A percentile compares a stretch with the other conserved stretches of the same genome.
These are phyloP conservation scores for Populus hybrid DNA, from an alignment of 441 rosid species.

Conservation along the genomic window DNA sequence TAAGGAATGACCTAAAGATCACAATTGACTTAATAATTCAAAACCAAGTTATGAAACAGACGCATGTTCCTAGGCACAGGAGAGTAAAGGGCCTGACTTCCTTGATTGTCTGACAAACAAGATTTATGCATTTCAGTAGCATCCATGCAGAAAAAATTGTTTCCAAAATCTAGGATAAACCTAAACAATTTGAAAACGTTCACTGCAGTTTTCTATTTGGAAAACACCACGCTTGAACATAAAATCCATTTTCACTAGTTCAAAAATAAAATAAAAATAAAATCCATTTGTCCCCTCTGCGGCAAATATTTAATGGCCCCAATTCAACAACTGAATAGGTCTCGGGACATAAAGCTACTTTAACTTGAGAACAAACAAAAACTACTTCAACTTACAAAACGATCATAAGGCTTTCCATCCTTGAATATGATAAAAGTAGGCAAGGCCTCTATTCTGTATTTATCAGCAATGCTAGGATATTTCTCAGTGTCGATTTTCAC, in stretches of 20 bases:
- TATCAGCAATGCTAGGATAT: constrained; percentile 73
- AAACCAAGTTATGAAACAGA: not conserved
- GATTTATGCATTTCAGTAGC: not conserved
- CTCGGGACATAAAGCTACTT: not conserved
- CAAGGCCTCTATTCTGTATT: constrained; percentile 70
- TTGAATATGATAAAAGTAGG: constrained; percentile 88
- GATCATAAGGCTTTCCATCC: constrained; percentile 79
- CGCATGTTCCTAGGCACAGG: not conserved
- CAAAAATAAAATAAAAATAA: not conserved
- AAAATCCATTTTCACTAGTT: not conserved
- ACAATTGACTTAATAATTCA: not conserved
- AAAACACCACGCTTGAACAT: not conserved
- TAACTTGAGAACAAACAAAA: not conserved
- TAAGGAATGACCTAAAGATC: not conserved
- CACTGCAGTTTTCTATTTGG: not conserved
- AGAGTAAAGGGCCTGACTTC: not conserved
- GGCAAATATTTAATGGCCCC: not conserved
- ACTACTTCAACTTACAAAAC: constrained; percentile 64
- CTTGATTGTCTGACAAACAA: not conserved
- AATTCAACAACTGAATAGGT: not conserved
- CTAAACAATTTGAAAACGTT: not conserved
- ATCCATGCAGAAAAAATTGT: not conserved
- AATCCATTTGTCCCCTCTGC: not conserved
- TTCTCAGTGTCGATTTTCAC: constrained; percentile 93
- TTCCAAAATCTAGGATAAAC: not conserved